Conservation (phyloP, 352 stramenopile genomes). For the Phytophthora pistaciae region DNA sequence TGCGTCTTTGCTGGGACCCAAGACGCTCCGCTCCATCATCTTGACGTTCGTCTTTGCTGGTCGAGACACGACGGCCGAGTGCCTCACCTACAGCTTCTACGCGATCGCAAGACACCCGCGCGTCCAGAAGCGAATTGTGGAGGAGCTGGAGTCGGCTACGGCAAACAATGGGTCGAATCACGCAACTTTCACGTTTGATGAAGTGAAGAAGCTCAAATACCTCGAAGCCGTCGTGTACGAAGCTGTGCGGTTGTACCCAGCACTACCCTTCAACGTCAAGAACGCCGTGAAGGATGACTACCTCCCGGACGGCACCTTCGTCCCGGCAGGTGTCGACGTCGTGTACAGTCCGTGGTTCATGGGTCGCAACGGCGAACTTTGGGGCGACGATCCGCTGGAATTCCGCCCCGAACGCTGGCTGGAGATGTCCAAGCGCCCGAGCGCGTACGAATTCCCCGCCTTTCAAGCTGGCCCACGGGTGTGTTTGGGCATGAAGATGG, state of each 20-base stretch:
- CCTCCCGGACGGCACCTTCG: constrained; percentile 76
- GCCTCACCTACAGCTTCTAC: constrained; percentile 86
- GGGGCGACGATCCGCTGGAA: constrained; percentile 54
- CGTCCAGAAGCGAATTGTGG: constrained; percentile 63
- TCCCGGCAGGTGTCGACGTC: constrained; percentile 67
- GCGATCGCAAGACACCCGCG: constrained; percentile 60
- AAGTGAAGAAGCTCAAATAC: constrained; percentile 71
- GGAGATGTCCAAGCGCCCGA: constrained; percentile 63
- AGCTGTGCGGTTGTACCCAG: constrained; percentile 75
- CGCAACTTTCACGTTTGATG: constrained; percentile 55
- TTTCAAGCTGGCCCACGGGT: constrained; percentile 78
- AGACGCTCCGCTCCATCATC: constrained; percentile 69
- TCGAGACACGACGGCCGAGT: constrained; percentile 80
- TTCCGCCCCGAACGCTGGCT: constrained; percentile 82
- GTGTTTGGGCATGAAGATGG: constrained; percentile 81
- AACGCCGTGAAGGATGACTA: constrained; percentile 67
- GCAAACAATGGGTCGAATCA: not conserved
- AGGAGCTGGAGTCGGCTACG: constrained; percentile 43
- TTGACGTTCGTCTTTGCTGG: constrained; percentile 89
- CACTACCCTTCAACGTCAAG: constrained; percentile 82
- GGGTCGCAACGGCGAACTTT: constrained; percentile 64
- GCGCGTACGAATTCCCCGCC: constrained; percentile 75
- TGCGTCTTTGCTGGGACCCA: constrained; percentile 24
- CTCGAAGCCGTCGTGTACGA: constrained; percentile 78
- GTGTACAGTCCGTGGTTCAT: constrained; percentile 85